These are phyloP conservation scores for Castanopsis chinensis DNA, from an alignment of 306 rosid genomes.

Conservation along the genomic window DNA sequence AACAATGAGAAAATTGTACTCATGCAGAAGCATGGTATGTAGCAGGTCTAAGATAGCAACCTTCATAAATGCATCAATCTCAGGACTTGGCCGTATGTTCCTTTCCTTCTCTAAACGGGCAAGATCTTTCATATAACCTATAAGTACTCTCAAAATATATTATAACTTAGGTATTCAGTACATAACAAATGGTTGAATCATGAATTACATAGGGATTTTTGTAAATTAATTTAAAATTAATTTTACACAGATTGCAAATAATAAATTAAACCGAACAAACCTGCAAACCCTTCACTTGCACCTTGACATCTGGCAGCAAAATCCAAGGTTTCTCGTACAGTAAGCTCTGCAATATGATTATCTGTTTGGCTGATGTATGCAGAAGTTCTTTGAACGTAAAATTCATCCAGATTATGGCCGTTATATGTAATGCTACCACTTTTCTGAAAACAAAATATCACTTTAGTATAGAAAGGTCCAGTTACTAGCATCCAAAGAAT, in stretches of 20 bases:
- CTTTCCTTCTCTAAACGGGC: conserved; percentile 50
- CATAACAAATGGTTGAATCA: not conserved
- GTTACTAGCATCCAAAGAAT: not conserved
- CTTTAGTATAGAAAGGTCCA: not conserved
- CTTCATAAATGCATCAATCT: conserved; percentile 91
- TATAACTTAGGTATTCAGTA: not conserved
- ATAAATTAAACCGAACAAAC: conserved; percentile 28
- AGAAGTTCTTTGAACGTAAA: conserved; percentile 71
- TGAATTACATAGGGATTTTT: not conserved
- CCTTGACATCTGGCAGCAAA: conserved; percentile 97
- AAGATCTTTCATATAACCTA: conserved; percentile 53
- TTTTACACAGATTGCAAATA: not conserved
- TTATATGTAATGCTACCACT: conserved; percentile 74
- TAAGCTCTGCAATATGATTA: conserved; percentile 74
- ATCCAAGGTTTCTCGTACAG: conserved; percentile 88
- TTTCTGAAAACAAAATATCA: conserved; percentile 37
- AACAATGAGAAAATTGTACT: not conserved
- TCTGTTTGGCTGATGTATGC: conserved; percentile 94
- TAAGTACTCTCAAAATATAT: not conserved
- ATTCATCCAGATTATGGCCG: conserved; percentile 56
- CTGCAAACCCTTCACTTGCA: conserved; percentile 68
- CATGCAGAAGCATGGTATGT: not conserved
- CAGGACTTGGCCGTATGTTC: conserved; percentile 72
- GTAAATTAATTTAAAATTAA: too few species aligned
- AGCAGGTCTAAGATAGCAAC: conserved; percentile 31